Percentiles rank a stretch among this genome's conserved stretches.
These are phyloP conservation scores for Fusarium sp. DNA, from an alignment of 2,329 filamentous ascomycete species.

Conservation along the genomic window DNA sequence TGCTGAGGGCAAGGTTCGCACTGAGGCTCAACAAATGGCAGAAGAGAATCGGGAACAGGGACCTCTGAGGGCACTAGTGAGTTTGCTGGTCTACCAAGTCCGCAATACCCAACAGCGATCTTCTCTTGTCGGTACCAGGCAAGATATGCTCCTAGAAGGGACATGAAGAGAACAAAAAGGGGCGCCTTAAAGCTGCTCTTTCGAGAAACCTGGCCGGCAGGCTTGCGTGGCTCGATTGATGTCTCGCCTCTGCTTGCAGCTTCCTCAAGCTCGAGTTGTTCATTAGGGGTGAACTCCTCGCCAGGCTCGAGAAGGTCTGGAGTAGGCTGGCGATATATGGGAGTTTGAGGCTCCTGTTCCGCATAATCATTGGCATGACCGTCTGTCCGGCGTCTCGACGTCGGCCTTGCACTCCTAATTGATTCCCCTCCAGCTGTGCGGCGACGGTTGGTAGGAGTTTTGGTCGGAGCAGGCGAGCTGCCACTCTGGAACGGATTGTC, in stretches of 20 bases:
- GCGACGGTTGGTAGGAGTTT: constrained; percentile 59
- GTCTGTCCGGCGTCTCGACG: constrained; percentile 56
- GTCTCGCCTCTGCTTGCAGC: constrained; percentile 65
- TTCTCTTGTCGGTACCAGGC: constrained; percentile 95
- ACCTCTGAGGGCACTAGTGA: constrained; percentile 59
- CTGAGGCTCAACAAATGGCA: constrained; percentile 75
- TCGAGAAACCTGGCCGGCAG: constrained; percentile 48
- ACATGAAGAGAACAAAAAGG: constrained; percentile 74
- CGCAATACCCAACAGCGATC: constrained; percentile 94
- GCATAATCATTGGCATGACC: constrained; percentile 46
- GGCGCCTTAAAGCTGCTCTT: constrained; percentile 67
- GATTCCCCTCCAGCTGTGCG: constrained; percentile 57
- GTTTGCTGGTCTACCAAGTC: constrained; percentile 73
- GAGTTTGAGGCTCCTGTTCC: constrained; percentile 46
- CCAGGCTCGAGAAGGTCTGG: constrained; percentile 68
- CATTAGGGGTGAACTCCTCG: constrained; percentile 95
- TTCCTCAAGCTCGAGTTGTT: constrained; percentile 81
- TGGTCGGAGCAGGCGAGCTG: constrained; percentile 69
- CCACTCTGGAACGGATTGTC: constrained; percentile 94
- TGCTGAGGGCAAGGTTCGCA: constrained; percentile 93
- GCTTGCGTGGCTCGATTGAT: constrained; percentile 55
- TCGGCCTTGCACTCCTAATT: constrained; percentile 54
- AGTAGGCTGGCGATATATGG: constrained; percentile 43
- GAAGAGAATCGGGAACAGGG: constrained; percentile 75
- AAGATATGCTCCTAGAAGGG: constrained; percentile 75